These are phyloP conservation scores for Exophiala sp. DNA, from an alignment of 2,329 filamentous ascomycete species.

Conservation along the genomic window DNA sequence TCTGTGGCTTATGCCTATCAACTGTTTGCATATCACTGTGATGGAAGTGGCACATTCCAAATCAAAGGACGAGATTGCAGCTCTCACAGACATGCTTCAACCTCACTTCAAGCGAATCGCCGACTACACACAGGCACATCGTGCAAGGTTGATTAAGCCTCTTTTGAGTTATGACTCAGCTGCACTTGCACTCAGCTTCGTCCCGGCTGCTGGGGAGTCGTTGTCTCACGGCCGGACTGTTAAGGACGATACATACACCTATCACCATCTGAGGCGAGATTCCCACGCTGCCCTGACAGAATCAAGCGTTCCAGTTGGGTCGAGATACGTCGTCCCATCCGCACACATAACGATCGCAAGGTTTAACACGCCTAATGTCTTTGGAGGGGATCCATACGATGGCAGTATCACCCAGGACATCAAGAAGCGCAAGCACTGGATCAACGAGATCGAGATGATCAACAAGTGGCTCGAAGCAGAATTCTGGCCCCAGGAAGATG, in stretches of 20 bases:
- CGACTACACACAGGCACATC: slow-evolving; percentile 61
- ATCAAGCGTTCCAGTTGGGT: slow-evolving; percentile 67
- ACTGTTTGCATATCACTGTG: slow-evolving; percentile 77
- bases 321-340: slow-evolving; percentile 82
- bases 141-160: slow-evolving; percentile 75
- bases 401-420: slow-evolving; percentile 37
- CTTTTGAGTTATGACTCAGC: slow-evolving; percentile 79
- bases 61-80: slow-evolving; percentile 64
- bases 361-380: slow-evolving; percentile 67
- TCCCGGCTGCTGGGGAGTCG: slow-evolving; percentile 69
- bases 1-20: slow-evolving; percentile 80
- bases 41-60: slow-evolving; percentile 81
- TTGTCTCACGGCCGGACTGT: slow-evolving; percentile 30
- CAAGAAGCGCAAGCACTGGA: slow-evolving; percentile 60
- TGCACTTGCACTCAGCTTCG: slow-evolving; percentile 80
- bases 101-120: slow-evolving; percentile 49
- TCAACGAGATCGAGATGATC: slow-evolving; percentile 68
- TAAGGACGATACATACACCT: slow-evolving; percentile 68
- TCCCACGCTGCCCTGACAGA: slow-evolving; percentile 61
- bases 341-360: slow-evolving; percentile 85
- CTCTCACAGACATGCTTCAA: slow-evolving; percentile 56
- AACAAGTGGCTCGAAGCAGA: slow-evolving; percentile 70
- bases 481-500: slow-evolving; percentile 59
- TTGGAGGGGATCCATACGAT: slow-evolving; percentile 41
- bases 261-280: slow-evolving; percentile 85